Evolutionary conservation across 495 filamentous ascomycete genomes (phyloP).

Genomic region (Podospora comata): DNA sequence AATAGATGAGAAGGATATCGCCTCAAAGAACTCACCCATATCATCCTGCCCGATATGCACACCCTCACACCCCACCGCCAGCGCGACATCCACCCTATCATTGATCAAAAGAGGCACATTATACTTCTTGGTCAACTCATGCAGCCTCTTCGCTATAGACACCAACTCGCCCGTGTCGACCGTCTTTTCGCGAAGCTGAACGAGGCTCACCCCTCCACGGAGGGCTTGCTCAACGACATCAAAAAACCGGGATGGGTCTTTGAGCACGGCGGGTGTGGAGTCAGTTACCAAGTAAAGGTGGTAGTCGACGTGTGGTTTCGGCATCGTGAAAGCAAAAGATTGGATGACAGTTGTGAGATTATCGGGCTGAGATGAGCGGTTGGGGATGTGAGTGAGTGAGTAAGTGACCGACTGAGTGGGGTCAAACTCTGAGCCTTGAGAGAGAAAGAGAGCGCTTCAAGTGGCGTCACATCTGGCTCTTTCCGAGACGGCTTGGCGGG

Average conservation of each 20-base stretch:
- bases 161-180: constrained; percentile 73
- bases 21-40: constrained; percentile 54
- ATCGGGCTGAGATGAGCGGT: not conserved
- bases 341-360: not conserved
- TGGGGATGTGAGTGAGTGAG: not conserved
- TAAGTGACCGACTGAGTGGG: not conserved
- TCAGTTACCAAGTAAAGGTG: constrained; percentile 90
- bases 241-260: constrained; percentile 61
- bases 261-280: constrained; percentile 76
- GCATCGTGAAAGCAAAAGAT: constrained; percentile 25
- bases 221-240: constrained; percentile 71
- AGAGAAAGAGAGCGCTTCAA: not conserved
- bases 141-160: constrained; percentile 64
- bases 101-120: constrained; percentile 86
- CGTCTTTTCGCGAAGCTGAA: constrained; percentile 88
- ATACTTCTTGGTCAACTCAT: constrained; percentile 62
- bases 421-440: not conserved
- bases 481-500: not conserved
- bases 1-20: not conserved
- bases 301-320: constrained; percentile 40
- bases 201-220: constrained; percentile 77
- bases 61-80: constrained; percentile 82
- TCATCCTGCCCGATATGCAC: constrained; percentile 96
- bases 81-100: constrained; percentile 88
- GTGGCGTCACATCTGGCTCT: not conserved